Evolutionary conservation across 176 grass and related monocot genomes (phyloP).

Genomic region (Musa troglodytarum): DNA sequence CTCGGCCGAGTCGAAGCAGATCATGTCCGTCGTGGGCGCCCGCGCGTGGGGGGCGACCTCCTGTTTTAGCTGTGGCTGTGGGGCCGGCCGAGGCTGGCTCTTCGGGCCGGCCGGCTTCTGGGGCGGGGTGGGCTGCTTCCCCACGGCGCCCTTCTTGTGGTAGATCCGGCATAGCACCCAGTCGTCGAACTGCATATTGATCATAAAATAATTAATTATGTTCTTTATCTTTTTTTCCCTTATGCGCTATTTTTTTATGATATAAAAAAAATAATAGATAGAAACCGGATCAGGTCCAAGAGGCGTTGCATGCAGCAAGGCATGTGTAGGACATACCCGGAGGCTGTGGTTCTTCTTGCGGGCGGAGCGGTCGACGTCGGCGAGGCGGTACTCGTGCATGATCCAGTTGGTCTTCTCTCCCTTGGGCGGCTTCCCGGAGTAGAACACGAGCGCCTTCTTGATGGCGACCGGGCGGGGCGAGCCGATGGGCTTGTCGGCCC

Average conservation of each 20-base stretch:
- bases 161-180: constrained; percentile 97
- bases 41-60: neutral
- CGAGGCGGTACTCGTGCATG: constrained; percentile 99
- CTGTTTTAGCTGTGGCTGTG: neutral
- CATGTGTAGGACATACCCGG: neutral
- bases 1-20: neutral
- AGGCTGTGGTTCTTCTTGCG: constrained; percentile 41
- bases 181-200: constrained; percentile 61
- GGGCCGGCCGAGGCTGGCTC: neutral
- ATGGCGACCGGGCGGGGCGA: constrained; percentile 43
- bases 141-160: constrained; percentile 87
- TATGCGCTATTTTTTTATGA: too few relatives aligned
- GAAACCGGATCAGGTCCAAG: neutral
- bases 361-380: constrained; percentile 62
- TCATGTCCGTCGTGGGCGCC: neutral
- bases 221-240: too few relatives aligned
- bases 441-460: constrained; percentile 82
- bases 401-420: constrained; percentile 99
- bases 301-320: too few relatives aligned
- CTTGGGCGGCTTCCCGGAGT: constrained; percentile 67
- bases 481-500: constrained; percentile 66
- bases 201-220: too few relatives aligned
- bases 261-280: neutral
- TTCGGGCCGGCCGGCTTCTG: neutral
- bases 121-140: constrained; percentile 32